phyloP scores from a whole-genome alignment of 1,284 basidiomycete species.

The Ceratorhiza oryzae-sativae region DNA sequence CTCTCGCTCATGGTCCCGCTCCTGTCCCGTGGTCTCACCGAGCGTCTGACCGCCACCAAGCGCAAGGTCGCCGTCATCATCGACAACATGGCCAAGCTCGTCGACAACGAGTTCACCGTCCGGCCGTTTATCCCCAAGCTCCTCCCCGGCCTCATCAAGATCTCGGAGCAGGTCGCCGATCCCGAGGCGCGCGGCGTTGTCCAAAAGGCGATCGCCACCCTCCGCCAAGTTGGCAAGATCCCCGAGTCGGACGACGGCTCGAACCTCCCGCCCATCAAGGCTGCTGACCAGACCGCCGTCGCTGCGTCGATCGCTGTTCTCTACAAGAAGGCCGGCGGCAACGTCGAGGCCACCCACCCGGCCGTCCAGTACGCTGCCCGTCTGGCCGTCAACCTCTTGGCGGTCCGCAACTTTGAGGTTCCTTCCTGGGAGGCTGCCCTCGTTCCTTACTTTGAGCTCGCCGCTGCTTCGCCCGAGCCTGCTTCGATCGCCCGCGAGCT shows the following conservation, averaged over 20 bases:
- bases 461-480: slow-evolving; percentile 70
- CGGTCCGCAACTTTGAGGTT: slow-evolving; percentile 90
- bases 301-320: slow-evolving; percentile 71
- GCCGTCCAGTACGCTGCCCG: slow-evolving; percentile 75
- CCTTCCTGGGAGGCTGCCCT: slow-evolving; percentile 83
- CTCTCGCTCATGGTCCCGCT: slow-evolving; percentile 99
- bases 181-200: slow-evolving; percentile 94
- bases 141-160: slow-evolving; percentile 93
- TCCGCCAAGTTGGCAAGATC: slow-evolving; percentile 91
- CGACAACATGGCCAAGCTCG: slow-evolving; percentile 99
- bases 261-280: slow-evolving; percentile 83
- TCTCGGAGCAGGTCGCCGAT: slow-evolving; percentile 90
- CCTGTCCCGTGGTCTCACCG: slow-evolving; percentile 91
- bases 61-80: slow-evolving; percentile 96
- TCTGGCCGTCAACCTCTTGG: slow-evolving; percentile 86
- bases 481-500: slow-evolving; percentile 79
- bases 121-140: slow-evolving; percentile 96
- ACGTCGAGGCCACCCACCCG: slow-evolving; percentile 61
- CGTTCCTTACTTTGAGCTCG: slow-evolving; percentile 77
- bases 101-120: slow-evolving; percentile 93
- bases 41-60: slow-evolving; percentile 95
- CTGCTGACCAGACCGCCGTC: slow-evolving; percentile 72
- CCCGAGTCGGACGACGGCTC: slow-evolving; percentile 83
- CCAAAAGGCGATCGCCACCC: slow-evolving; percentile 87
- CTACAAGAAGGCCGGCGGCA: slow-evolving; percentile 82